Evolutionary conservation across 2,329 filamentous ascomycete species (phyloP).

Genomic region (Aspergillus calidoustus): DNA sequence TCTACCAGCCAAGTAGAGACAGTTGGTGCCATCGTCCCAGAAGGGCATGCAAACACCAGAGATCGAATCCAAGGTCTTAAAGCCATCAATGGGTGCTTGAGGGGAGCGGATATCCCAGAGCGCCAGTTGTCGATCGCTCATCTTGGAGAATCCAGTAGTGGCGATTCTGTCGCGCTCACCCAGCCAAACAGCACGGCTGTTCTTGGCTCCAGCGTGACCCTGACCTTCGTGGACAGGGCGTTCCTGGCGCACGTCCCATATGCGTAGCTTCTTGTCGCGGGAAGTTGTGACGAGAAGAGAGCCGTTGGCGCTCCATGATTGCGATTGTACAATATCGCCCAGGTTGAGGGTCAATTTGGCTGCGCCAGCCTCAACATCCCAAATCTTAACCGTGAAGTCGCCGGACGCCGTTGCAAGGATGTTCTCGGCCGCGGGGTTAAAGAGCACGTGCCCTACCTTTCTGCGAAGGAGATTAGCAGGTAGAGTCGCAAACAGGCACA

Average conservation of each 20-base stretch:
- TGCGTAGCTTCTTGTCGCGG: slow-evolving; percentile 94
- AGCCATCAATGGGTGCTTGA: slow-evolving; percentile 82
- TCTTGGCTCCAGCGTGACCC: slow-evolving; percentile 93
- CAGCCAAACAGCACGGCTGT: slow-evolving; percentile 95
- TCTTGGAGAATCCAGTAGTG: slow-evolving; percentile 95
- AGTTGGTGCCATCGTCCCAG: slow-evolving; percentile 97
- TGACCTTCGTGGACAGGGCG: slow-evolving; percentile 79
- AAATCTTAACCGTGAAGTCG: slow-evolving; percentile 92
- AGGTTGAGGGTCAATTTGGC: slow-evolving; percentile 78
- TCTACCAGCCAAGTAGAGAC: slow-evolving; percentile 94
- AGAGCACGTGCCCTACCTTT: slow-evolving; percentile 97
- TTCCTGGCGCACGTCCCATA: slow-evolving; percentile 97
- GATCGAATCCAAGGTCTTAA: slow-evolving; percentile 89
- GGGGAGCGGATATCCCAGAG: slow-evolving; percentile 90
- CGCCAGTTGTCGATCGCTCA: slow-evolving; percentile 96
- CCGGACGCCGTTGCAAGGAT: slow-evolving; percentile 94
- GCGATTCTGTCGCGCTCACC: slow-evolving; percentile 95
- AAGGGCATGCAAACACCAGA: slow-evolving; percentile 99
- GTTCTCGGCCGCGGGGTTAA: slow-evolving; percentile 95
- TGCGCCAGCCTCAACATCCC: slow-evolving; percentile 85
- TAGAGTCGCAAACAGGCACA: not conserved
- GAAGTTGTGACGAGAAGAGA: slow-evolving; percentile 88
- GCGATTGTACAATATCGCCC: slow-evolving; percentile 88
- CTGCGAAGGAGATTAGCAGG: slow-evolving; percentile 52
- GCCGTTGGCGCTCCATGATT: slow-evolving; percentile 94